Conservation (phyloP, 2,329 filamentous ascomycete species). For the Exophiala aquamarina region DNA sequence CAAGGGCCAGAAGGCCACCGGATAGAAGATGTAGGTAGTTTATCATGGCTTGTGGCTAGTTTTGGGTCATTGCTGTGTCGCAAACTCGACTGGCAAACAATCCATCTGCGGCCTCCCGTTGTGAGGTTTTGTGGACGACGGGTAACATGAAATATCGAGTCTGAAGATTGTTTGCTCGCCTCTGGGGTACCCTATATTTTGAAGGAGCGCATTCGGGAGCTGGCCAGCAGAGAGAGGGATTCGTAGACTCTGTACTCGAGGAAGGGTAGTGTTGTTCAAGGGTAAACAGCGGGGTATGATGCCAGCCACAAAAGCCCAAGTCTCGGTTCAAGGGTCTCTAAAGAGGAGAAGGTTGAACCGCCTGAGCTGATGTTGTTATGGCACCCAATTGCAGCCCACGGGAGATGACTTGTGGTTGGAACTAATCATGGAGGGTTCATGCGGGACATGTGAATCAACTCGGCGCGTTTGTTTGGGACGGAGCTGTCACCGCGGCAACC, state of each 20-base stretch:
- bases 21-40: constrained; percentile 10
- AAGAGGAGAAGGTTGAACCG: constrained; percentile 9
- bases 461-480: constrained; percentile 3
- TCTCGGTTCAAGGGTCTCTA: constrained; percentile 9
- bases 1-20: constrained; percentile 17
- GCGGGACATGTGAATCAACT: background rate
- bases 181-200: too few species aligned
- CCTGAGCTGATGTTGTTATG: constrained; percentile 1
- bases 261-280: constrained; percentile 1
- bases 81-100: constrained; percentile 20
- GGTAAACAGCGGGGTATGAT: constrained; percentile 16
- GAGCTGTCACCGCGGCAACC: constrained; percentile 8
- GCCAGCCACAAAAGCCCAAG: constrained; percentile 17
- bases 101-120: constrained; percentile 22
- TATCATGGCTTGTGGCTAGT: constrained; percentile 14
- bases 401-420: background rate
- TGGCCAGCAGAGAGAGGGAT: too few species aligned
- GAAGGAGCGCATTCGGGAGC: too few species aligned
- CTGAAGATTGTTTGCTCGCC: too few species aligned
- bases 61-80: constrained; percentile 23
- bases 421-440: background rate
- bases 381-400: constrained; percentile 11
- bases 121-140: background rate
- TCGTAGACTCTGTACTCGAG: too few species aligned
- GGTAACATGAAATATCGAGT: background rate